phyloP scores from a whole-genome alignment of 2,329 filamentous ascomycete species.

The Calonectria ilicicola region DNA sequence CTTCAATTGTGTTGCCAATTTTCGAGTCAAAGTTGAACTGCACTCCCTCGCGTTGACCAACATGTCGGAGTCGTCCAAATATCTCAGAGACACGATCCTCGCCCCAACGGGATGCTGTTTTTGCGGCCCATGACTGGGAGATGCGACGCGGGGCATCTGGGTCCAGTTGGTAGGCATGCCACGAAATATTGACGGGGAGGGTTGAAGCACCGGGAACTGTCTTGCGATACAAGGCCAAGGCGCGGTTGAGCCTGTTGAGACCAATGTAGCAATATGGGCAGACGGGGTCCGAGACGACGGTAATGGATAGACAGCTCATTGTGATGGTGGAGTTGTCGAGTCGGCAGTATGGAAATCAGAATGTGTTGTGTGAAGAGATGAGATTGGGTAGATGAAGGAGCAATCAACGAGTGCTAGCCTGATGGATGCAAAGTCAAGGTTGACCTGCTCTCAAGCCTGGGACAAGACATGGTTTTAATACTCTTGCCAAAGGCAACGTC shows the following conservation, averaged over 20 bases:
- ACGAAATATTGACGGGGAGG: slow-evolving; percentile 80
- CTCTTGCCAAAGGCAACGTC: not conserved
- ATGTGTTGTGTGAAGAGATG: not conserved
- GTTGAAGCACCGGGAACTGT: slow-evolving; percentile 66
- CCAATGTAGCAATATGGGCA: slow-evolving; percentile 87
- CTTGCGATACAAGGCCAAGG: slow-evolving; percentile 75
- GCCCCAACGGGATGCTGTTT: slow-evolving; percentile 76
- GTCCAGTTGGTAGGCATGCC: slow-evolving; percentile 86
- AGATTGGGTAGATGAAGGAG: not conserved
- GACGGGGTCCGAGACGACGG: slow-evolving; percentile 83
- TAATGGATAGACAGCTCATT: slow-evolving; percentile 83
- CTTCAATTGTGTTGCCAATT: slow-evolving; percentile 58
- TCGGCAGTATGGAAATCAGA: no score
- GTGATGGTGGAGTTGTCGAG: slow-evolving; percentile 10
- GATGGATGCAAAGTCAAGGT: not conserved
- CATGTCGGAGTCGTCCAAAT: slow-evolving; percentile 64
- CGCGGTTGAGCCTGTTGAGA: slow-evolving; percentile 78
- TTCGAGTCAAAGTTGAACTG: slow-evolving; percentile 72
- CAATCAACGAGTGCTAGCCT: not conserved
- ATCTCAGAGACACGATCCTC: slow-evolving; percentile 69
- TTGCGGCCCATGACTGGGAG: slow-evolving; percentile 59
- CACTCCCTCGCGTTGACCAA: slow-evolving; percentile 77
- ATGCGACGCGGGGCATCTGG: slow-evolving; percentile 64
- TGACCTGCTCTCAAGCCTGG: not conserved
- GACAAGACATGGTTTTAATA: not conserved